Evolutionary conservation across 2,329 filamentous ascomycete genomes (phyloP).

Genomic region (Lecanicillium sp.): DNA sequence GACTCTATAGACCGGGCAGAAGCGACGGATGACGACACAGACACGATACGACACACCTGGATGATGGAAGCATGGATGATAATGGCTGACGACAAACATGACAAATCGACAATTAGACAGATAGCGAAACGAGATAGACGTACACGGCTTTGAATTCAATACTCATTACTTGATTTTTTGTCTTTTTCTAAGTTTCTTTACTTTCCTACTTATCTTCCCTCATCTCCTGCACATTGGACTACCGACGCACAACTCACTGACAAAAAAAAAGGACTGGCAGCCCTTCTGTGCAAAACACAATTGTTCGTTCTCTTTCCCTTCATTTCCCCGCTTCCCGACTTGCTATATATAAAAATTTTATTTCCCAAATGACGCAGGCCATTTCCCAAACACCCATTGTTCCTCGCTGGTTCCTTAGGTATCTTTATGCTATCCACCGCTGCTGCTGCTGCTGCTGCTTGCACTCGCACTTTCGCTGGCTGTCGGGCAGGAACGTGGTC

Average conservation of each 20-base stretch:
- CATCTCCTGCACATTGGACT: neutral
- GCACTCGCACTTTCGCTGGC: neutral
- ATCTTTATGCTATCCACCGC: slow-evolving; percentile 12
- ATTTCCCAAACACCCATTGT: slow-evolving; percentile 7
- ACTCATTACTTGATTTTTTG: too few species aligned
- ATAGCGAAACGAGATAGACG: neutral
- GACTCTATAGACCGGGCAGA: too few species aligned
- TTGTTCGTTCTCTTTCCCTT: neutral
- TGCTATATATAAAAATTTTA: slow-evolving; percentile 8
- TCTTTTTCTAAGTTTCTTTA: too few species aligned
- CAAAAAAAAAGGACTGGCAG: too few species aligned
- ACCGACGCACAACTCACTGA: too few species aligned
- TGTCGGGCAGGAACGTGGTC: too few species aligned
- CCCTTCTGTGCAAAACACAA: neutral
- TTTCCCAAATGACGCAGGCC: neutral
- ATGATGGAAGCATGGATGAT: too few species aligned
- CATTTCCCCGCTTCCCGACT: neutral
- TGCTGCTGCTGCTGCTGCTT: too few species aligned
- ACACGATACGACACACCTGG: too few species aligned
- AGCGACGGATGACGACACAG: too few species aligned
- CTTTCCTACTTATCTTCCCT: neutral
- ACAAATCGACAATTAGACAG: neutral
- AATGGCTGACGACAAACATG: neutral
- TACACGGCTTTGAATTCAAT: neutral
- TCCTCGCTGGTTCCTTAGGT: slow-evolving; percentile 10